phyloP scores from a whole-genome alignment of 176 grass and related monocot genomes.

The Cymbopogon citratus region DNA sequence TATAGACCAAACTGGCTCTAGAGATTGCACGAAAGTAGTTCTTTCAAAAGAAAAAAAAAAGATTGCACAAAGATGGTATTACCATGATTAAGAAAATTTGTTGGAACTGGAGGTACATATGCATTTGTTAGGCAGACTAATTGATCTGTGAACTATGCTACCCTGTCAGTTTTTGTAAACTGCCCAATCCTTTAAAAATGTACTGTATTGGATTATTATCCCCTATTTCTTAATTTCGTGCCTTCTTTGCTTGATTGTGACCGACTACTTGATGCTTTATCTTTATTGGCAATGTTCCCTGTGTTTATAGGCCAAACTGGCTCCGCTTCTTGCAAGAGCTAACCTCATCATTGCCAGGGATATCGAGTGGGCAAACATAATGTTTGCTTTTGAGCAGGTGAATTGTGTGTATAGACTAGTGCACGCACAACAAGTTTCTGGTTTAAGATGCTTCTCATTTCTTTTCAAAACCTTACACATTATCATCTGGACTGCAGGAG shows the following conservation, averaged over 20 bases:
- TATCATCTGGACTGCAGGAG: slow-evolving; percentile 55
- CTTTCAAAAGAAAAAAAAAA: no score
- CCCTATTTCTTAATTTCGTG: neutral
- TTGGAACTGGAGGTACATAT: neutral
- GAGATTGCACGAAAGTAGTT: neutral
- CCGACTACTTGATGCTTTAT: neutral
- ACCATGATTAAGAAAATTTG: neutral
- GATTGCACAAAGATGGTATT: no score
- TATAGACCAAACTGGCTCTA: neutral
- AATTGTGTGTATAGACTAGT: slow-evolving; percentile 24
- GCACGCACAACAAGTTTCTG: neutral
- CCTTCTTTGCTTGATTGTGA: neutral
- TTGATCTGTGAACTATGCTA: neutral
- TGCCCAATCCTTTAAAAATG: neutral
- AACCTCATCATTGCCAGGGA: slow-evolving; percentile 88
- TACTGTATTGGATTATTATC: neutral
- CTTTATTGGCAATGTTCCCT: neutral
- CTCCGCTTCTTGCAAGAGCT: slow-evolving; percentile 61
- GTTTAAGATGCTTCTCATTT: slow-evolving; percentile 5
- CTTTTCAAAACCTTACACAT: slow-evolving; percentile 6
- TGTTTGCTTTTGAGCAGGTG: slow-evolving; percentile 95
- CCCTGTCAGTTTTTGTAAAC: neutral
- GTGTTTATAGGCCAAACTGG: slow-evolving; percentile 53
- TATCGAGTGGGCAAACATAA: slow-evolving; percentile 89
- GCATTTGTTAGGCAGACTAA: neutral